Base-by-base conservation (phyloP, 2,329 filamentous ascomycete species). In the Nemania sp. region DNA sequence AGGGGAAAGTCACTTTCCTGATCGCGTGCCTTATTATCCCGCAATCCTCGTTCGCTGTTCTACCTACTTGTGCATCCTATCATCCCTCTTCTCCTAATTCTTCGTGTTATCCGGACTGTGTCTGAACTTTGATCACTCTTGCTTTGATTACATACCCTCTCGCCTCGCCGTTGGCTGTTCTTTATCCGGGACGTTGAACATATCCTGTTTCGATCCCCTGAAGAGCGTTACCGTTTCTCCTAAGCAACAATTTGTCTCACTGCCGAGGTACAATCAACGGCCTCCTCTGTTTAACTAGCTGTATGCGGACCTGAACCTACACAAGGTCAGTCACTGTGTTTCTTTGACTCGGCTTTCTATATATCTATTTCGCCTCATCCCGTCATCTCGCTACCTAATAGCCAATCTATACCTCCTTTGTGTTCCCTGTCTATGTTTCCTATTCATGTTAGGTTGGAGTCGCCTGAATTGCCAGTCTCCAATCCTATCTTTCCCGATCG, bases 401-500 rank as follows among this genome's bases (percentile, higher is more conserved):
- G 18, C 47, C 35, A 53, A 52, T 51, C 38, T 56, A 55, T 55
- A 6, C 47, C 20, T 13, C 26, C 54, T 57, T n/a, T 41, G 35
- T 60, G 54, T 52, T 41, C 54, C 52, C 18, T 29, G 29, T 27
- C 6, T 18, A 15, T 41, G 24, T 32, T 29, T 24, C 52, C 57
- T n/a, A 27, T 35, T 35, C 41, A 61, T 35, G 38, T 59, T 43
- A 49, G 51, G 20, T 58, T 70, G 62, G 66, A 53, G 68, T 54
- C 49, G 15, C 24, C 24, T 45, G 35, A 13, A 10, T 15, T 58
- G 26, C 41, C 38, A 41, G 35, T 32, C 57, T 61, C 53, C 38
- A 35, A 27, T 32, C 41, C 74, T 75, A 73, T 69, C 71, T 70
- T 73, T 75, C 62, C 73, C 74, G 73, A 75, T 54, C 55, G 59